These are phyloP conservation scores for Collybia sp. DNA, from an alignment of 768 basidiomycete genomes.

Conservation along the genomic window DNA sequence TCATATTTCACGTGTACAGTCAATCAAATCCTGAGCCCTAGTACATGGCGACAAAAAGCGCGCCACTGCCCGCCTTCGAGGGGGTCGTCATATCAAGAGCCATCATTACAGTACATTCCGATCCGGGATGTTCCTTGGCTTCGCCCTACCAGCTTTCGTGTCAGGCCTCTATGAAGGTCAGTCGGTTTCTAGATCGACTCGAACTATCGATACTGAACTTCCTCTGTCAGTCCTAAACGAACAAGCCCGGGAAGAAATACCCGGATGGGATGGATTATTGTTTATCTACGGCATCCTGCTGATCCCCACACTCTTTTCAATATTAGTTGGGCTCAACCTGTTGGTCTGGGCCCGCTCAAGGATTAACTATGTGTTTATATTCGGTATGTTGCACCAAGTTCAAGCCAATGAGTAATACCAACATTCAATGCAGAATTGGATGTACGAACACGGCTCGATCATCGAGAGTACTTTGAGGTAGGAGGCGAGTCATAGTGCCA, in stretches of 20 bases:
- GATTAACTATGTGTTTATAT: slow-evolving; percentile 94
- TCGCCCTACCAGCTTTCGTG: slow-evolving; percentile 64
- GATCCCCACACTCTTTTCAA: slow-evolving; percentile 68
- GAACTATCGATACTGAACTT: neutral
- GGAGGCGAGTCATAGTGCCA: neutral
- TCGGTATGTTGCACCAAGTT: slow-evolving; percentile 41
- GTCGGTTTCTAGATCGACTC: neutral
- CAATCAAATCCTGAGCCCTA: slow-evolving; percentile 12
- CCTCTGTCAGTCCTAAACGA: slow-evolving; percentile 45
- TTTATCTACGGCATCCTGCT: slow-evolving; percentile 73
- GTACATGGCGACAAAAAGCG: slow-evolving; percentile 72
- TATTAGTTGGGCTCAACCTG: slow-evolving; percentile 83
- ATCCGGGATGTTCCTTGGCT: slow-evolving; percentile 68
- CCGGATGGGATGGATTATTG: slow-evolving; percentile 70
- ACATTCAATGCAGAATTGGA: slow-evolving; percentile 52
- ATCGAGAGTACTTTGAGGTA: slow-evolving; percentile 67
- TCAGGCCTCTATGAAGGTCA: slow-evolving; percentile 61
- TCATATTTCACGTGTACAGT: neutral
- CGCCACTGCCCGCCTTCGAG: slow-evolving; percentile 65
- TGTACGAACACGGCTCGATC: slow-evolving; percentile 65
- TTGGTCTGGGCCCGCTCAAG: slow-evolving; percentile 68
- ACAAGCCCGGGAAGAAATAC: slow-evolving; percentile 47
- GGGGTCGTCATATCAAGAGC: slow-evolving; percentile 41
- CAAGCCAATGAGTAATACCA: neutral
- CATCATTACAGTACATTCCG: slow-evolving; percentile 73